Percentiles rank a stretch among this genome's conserved stretches.
phyloP scores from a whole-genome alignment of 306 rosid species.

The Inga leiocalycina region DNA sequence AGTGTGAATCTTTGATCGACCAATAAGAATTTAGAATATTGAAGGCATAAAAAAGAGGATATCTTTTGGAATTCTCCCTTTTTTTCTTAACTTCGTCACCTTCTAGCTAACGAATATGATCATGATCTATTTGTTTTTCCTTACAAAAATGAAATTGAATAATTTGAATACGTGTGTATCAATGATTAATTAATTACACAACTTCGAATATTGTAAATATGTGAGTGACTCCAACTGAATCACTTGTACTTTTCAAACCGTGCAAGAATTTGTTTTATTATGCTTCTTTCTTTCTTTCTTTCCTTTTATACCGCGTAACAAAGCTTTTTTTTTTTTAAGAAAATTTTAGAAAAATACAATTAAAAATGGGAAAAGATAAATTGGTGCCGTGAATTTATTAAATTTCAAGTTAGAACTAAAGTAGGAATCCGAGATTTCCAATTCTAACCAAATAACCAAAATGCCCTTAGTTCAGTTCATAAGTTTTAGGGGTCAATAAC shows the following conservation, averaged over 20 bases:
- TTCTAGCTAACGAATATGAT: neutral
- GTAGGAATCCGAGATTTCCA: too few species aligned
- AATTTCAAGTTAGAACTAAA: too few species aligned
- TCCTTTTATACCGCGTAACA: too few species aligned
- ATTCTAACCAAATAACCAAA: too few species aligned
- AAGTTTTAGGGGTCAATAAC: too few species aligned
- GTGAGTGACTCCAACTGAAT: neutral
- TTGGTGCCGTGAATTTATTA: too few species aligned
- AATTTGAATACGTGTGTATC: neutral
- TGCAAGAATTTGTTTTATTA: too few species aligned
- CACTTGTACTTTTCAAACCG: neutral
- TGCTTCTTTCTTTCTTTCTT: too few species aligned
- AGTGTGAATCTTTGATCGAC: neutral
- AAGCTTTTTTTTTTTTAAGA: too few species aligned
- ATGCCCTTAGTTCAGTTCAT: too few species aligned
- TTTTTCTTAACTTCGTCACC: neutral
- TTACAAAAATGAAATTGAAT: neutral
- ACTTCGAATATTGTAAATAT: neutral
- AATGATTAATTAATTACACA: neutral
- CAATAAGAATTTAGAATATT: neutral
- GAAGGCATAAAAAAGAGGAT: slow-evolving; percentile 22
- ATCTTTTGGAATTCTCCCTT: slow-evolving; percentile 11
- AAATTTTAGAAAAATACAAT: too few species aligned
- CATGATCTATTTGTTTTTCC: neutral
- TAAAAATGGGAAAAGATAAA: too few species aligned